A percentile compares a stretch with the other conserved stretches of the same genome.
Conservation (phyloP, 305 asterid species). For the Ilex paraguariensis region DNA sequence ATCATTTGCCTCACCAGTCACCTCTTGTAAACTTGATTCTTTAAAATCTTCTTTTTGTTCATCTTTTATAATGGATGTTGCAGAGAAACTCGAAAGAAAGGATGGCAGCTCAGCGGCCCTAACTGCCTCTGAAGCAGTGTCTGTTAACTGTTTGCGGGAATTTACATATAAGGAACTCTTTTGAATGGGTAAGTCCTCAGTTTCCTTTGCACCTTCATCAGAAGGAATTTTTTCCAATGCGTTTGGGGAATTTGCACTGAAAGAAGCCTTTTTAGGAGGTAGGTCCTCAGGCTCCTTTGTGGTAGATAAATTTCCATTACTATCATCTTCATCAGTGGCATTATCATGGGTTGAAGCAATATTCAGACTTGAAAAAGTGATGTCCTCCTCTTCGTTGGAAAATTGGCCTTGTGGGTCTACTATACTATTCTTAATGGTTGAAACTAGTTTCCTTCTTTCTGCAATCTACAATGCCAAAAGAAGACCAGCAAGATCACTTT, state of each 20-base stretch:
- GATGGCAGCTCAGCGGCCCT: slow-evolving; percentile 30
- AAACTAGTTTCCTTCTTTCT: slow-evolving; percentile 72
- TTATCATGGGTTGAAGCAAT: slow-evolving; percentile 30
- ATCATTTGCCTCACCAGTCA: slow-evolving; percentile 28
- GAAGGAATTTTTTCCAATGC: slow-evolving; percentile 20
- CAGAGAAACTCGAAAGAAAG: slow-evolving; percentile 8
- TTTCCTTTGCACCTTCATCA: not conserved
- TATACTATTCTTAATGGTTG: slow-evolving; percentile 61
- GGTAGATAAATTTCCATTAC: slow-evolving; percentile 9
- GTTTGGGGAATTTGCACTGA: slow-evolving; percentile 13
- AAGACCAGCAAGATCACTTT: slow-evolving; percentile 1
- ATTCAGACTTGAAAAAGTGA: slow-evolving; percentile 21
- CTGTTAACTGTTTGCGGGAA: slow-evolving; percentile 14
- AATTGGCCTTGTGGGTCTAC: slow-evolving; percentile 34
- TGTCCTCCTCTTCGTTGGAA: slow-evolving; percentile 25
- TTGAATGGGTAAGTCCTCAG: not conserved
- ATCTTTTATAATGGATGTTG: slow-evolving; percentile 17
- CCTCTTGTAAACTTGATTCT: slow-evolving; percentile 29
- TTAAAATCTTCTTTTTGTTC: slow-evolving; percentile 28
- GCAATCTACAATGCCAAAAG: slow-evolving; percentile 50
- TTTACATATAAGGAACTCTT: slow-evolving; percentile 24
- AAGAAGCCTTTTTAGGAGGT: slow-evolving; percentile 18
- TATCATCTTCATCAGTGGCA: slow-evolving; percentile 15
- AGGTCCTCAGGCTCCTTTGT: slow-evolving; percentile 19
- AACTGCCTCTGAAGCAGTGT: slow-evolving; percentile 18